Percentiles rank a stretch among this genome's conserved stretches.
These are phyloP conservation scores for Ogataea pilisensis DNA, from an alignment of 805 yeast species.

Conservation along the genomic window DNA sequence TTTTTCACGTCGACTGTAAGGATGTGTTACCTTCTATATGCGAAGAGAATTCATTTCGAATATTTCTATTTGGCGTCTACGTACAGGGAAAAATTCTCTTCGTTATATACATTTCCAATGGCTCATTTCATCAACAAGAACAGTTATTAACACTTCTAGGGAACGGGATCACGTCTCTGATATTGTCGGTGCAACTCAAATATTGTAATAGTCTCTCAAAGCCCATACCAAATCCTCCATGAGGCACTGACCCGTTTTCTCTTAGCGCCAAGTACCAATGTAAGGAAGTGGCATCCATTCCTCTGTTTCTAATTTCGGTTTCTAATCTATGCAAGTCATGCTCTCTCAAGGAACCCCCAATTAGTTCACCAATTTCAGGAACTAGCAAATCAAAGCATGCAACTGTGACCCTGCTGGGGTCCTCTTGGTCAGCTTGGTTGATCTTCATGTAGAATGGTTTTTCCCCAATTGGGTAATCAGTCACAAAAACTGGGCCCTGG, in stretches of 20 bases:
- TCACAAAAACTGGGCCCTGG: slow-evolving; percentile 77
- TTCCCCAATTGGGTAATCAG: slow-evolving; percentile 72
- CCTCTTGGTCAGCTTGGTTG: slow-evolving; percentile 24
- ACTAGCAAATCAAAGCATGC: slow-evolving; percentile 86
- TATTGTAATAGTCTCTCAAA: slow-evolving; percentile 80
- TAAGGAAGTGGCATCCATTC: slow-evolving; percentile 56
- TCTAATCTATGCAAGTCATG: slow-evolving; percentile 48
- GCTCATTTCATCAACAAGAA: slow-evolving; percentile 31
- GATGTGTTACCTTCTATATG: not conserved
- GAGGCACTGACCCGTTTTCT: slow-evolving; percentile 78
- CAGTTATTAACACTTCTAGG: slow-evolving; percentile 66
- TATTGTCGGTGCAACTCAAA: slow-evolving; percentile 68
- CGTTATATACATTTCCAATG: not conserved
- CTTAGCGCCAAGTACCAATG: slow-evolving; percentile 81
- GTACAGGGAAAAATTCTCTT: not conserved
- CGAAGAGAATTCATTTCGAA: too few relatives aligned
- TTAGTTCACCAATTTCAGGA: slow-evolving; percentile 89
- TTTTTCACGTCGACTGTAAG: not conserved
- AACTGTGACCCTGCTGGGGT: slow-evolving; percentile 47
- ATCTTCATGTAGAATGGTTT: slow-evolving; percentile 92
- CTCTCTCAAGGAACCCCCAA: slow-evolving; percentile 94
- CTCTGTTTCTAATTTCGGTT: slow-evolving; percentile 45
- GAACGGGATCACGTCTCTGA: slow-evolving; percentile 83
- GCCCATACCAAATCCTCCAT: slow-evolving; percentile 97
- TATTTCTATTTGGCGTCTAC: not conserved